Base-by-base conservation (phyloP, 495 filamentous ascomycete species). In the Choiromyces venosus region DNA sequence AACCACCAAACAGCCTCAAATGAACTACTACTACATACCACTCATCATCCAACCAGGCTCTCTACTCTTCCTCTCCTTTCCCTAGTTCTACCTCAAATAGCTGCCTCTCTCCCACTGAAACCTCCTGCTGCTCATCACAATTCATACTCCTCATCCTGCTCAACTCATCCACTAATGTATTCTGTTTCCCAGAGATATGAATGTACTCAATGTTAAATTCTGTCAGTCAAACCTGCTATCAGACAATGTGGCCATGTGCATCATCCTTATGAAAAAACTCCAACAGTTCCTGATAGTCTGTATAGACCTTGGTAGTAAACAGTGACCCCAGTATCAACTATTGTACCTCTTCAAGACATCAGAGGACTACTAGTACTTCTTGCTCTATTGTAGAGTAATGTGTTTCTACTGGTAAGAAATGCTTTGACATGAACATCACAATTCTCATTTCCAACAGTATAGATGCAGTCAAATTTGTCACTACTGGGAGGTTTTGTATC, bases 351-450 rank as follows among this genome's bases (percentile, higher is more conserved):
- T 69, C 66, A 16, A 73, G 61, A 6, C 67, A 9, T 16, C 38
- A 21, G 19, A 73, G 36, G 7, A 73, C 66, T 71, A 66, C 37
- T 56, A 69, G 37, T 21, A 21, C 65, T 64, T 70, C 67, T 25
- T 44, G 29, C 19, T 46, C 66, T 25, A 37, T 71, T 8, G 25
- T 70, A n/a, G 21, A n/a, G 65, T 71, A 74, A 33, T 33, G 10
- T 35, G 21, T 33, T 61, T 74, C 68, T 14, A 36, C 72, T 16
- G 39, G n/a, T 14, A 37, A 29, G 39, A 46, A 74, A 8, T 12
- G 21, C 25, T 70, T 37, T 40, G 72, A 70, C 37, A 74, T 56
- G 39, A 33, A 70, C 46, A 56, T 66, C 18, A 72, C 38, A n/a
- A 72, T 56, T 8, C 52, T 65, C 35, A 35, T 37, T 10, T 16